Percentiles rank a stretch among this genome's conserved stretches.
These are phyloP conservation scores for Coemansia biformis DNA, from an alignment of 192 early-diverging fungal species.

Conservation along the genomic window DNA sequence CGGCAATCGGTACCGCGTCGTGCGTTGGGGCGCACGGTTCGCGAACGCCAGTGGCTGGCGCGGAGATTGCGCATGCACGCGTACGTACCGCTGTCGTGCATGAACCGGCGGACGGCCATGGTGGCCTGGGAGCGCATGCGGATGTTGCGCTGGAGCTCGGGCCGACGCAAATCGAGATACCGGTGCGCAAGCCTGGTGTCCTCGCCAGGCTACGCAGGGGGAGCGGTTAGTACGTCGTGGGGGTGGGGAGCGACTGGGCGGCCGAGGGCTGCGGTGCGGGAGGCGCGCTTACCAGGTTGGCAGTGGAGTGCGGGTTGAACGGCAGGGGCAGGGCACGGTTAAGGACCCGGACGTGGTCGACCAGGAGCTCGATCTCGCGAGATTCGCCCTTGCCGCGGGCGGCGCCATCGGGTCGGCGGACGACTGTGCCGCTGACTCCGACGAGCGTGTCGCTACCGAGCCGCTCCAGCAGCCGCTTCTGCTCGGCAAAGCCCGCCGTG, in stretches of 20 bases:
- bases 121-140: slow-evolving; percentile 62
- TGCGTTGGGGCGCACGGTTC: too few relatives aligned
- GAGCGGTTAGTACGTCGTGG: neutral
- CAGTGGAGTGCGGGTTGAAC: slow-evolving; percentile 29
- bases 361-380: slow-evolving; percentile 68
- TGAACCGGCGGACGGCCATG: slow-evolving; percentile 63
- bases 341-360: slow-evolving; percentile 57
- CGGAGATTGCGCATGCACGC: neutral
- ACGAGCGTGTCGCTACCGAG: slow-evolving; percentile 71
- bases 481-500: slow-evolving; percentile 44
- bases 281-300: slow-evolving; percentile 13
- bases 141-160: slow-evolving; percentile 69
- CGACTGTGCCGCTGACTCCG: slow-evolving; percentile 60
- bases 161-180: slow-evolving; percentile 76
- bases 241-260: too few relatives aligned
- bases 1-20: too few relatives aligned
- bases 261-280: too few relatives aligned
- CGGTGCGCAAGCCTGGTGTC: slow-evolving; percentile 70
- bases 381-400: slow-evolving; percentile 29
- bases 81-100: slow-evolving; percentile 55
- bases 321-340: slow-evolving; percentile 55
- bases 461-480: slow-evolving; percentile 20
- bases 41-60: neutral
- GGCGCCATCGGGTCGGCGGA: slow-evolving; percentile 51
- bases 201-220: slow-evolving; percentile 59